phyloP scores from a whole-genome alignment of 108 stramenopile species.

The Fragilaria crotonensis region DNA sequence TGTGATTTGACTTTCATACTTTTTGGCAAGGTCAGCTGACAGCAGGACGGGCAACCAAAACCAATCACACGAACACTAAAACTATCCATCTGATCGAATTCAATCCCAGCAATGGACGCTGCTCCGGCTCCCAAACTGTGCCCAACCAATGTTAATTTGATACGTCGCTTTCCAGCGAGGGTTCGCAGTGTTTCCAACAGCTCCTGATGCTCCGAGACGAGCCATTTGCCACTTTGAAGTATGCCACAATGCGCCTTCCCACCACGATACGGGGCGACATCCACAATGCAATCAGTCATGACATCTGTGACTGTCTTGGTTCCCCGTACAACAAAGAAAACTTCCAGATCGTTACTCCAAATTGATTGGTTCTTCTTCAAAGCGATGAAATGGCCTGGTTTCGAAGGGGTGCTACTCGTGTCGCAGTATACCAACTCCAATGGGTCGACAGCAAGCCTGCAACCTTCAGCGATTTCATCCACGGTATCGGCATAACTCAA shows the following conservation, averaged over 20 bases:
- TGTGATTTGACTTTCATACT: constrained; percentile 15
- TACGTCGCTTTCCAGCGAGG: background rate
- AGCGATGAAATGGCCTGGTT: constrained; percentile 30
- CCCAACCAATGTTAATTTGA: constrained; percentile 25
- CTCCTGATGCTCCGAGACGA: constrained; percentile 10
- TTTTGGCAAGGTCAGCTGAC: constrained; percentile 16
- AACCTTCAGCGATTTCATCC: constrained; percentile 6
- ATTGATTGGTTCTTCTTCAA: constrained; percentile 7
- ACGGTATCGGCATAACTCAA: constrained; percentile 17
- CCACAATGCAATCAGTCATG: constrained; percentile 24
- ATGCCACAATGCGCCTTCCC: constrained; percentile 30
- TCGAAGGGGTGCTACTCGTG: constrained; percentile 2
- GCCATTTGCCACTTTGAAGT: constrained; percentile 12
- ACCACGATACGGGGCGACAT: constrained; percentile 17
- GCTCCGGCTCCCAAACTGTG: constrained; percentile 36
- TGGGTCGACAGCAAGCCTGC: constrained; percentile 1
- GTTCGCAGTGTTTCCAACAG: constrained; percentile 12
- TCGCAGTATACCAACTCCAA: constrained; percentile 21
- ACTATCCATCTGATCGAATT: constrained; percentile 20
- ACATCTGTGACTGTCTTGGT: constrained; percentile 25
- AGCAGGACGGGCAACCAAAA: constrained; percentile 36
- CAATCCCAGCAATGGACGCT: constrained; percentile 28
- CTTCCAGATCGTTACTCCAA: constrained; percentile 8
- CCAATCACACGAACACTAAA: constrained; percentile 17
- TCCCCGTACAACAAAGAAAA: constrained; percentile 27